These are phyloP conservation scores for Pulveroboletus sp. DNA, from an alignment of 768 basidiomycete genomes.

Conservation along the genomic window DNA sequence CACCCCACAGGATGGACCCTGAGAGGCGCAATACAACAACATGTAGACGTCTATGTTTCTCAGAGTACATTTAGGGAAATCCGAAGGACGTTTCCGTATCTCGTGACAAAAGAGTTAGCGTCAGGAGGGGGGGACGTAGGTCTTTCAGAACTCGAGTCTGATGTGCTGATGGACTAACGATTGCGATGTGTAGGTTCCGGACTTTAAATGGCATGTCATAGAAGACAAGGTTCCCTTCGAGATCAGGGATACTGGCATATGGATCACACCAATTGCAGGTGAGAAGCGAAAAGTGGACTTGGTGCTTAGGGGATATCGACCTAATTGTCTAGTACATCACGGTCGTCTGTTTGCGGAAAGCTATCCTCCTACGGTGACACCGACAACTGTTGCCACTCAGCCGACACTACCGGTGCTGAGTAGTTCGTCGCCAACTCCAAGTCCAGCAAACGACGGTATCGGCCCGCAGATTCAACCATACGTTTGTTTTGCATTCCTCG, in stretches of 20 bases:
- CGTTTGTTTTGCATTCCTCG: constrained; percentile 63
- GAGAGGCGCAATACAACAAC: constrained; percentile 53
- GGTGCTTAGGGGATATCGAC: neutral
- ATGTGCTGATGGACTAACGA: neutral
- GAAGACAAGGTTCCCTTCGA: constrained; percentile 64
- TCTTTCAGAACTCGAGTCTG: neutral
- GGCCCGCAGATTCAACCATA: constrained; percentile 45
- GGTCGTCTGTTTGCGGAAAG: constrained; percentile 55
- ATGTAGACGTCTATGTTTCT: constrained; percentile 74
- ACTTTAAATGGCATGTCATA: constrained; percentile 80
- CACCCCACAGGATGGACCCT: constrained; percentile 65
- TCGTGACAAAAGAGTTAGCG: constrained; percentile 68
- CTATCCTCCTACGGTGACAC: constrained; percentile 35
- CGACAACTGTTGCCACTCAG: constrained; percentile 37
- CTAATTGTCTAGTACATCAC: constrained; percentile 54
- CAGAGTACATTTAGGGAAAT: constrained; percentile 61
- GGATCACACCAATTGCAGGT: constrained; percentile 66
- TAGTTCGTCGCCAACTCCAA: constrained; percentile 26
- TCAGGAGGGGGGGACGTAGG: constrained; percentile 77
- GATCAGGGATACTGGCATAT: constrained; percentile 58
- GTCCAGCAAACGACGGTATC: neutral
- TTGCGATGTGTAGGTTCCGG: constrained; percentile 54
- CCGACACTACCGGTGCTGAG: constrained; percentile 35
- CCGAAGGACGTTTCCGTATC: constrained; percentile 73
- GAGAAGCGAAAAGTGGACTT: constrained; percentile 13